Base-by-base conservation (phyloP, 495 filamentous ascomycete genomes). In the Collariella sp. region DNA sequence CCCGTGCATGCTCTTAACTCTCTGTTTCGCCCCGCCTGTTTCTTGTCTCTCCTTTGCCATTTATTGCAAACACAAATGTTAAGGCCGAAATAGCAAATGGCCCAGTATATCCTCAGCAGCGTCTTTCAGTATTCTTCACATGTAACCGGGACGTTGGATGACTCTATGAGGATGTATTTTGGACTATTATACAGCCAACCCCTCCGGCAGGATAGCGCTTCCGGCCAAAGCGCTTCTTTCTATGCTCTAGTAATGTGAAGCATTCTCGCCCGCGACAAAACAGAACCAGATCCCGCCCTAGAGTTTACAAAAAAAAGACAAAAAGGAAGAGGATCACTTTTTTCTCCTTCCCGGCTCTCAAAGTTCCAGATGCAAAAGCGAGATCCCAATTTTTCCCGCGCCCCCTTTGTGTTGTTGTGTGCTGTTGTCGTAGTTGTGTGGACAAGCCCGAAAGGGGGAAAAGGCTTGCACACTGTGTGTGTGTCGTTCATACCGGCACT, bases 121-220 rank as follows among this genome's bases (percentile, higher is more conserved):
- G n/a, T n/a, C n/a, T n/a, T n/a, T n/a, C n/a, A n/a, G n/a, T n/a
- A 31, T 4, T 9, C 9, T 31, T 31, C 26, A 31, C 9, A 4
- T 31, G 26, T 4, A 31, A 31, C 4, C 9, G 26, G n/a, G n/a
- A n/a, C n/a, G n/a, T n/a, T 31, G 26, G 4, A 9, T 9, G 26
- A 31, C 5, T 58, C 51, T 58, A 62, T 59, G 31, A 57, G 36
- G 54, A 52, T 42, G 55, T 45, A 51, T 42, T 59, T 54, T 33
- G 46, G 49, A 57, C 56, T 62, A 58, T 62, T 59, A 59, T 62
- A 59, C 56, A 59, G 56, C 60, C 52, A 62, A 46, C 50, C 47
- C 56, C 31, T 53, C 35, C 50, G 56, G 56, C 56, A 54, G 56
- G 56, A 55, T 52, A 44, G 50, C n/a, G 54, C 56, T 54, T 52